phyloP scores from a whole-genome alignment of 768 basidiomycete genomes.

The Calocybe gangraenosa region DNA sequence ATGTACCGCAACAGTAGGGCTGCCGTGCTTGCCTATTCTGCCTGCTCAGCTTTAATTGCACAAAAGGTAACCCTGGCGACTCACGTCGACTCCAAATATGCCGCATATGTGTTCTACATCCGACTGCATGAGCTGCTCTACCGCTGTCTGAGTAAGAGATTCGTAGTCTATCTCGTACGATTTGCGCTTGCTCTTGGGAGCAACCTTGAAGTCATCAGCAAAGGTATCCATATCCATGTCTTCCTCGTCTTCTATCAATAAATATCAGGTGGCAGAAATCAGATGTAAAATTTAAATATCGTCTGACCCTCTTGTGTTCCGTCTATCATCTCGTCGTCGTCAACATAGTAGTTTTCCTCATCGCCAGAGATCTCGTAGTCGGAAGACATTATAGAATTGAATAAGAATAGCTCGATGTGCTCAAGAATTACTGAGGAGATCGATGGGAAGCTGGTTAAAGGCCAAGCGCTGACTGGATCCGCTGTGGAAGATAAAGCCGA shows the following conservation, averaged over 20 bases:
- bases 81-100: conserved; percentile 85
- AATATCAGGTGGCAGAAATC: conserved; percentile 4
- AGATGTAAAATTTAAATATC: conserved; percentile 30
- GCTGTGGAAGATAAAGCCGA: conserved; percentile 5
- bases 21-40: conserved; percentile 57
- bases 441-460: conserved; percentile 19
- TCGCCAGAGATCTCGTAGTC: conserved; percentile 73
- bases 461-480: conserved; percentile 2
- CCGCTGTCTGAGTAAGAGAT: conserved; percentile 62
- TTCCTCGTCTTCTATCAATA: conserved; percentile 32
- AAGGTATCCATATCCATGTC: conserved; percentile 70
- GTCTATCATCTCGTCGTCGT: conserved; percentile 70
- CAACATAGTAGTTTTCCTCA: conserved; percentile 53
- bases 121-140: conserved; percentile 72
- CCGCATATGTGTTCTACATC: conserved; percentile 86
- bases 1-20: conserved; percentile 76
- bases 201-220: conserved; percentile 60
- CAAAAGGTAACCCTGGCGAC: conserved; percentile 27
- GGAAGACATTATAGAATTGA: conserved; percentile 37
- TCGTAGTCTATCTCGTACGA: conserved; percentile 86
- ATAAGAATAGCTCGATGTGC: conserved; percentile 2
- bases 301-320: conserved; percentile 51
- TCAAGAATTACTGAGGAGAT: conserved; percentile 14
- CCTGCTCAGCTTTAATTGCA: conserved; percentile 4
- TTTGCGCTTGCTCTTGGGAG: conserved; percentile 54